phyloP scores from a whole-genome alignment of 1,139 yeast species.

The Lodderomyces elongisporus region DNA sequence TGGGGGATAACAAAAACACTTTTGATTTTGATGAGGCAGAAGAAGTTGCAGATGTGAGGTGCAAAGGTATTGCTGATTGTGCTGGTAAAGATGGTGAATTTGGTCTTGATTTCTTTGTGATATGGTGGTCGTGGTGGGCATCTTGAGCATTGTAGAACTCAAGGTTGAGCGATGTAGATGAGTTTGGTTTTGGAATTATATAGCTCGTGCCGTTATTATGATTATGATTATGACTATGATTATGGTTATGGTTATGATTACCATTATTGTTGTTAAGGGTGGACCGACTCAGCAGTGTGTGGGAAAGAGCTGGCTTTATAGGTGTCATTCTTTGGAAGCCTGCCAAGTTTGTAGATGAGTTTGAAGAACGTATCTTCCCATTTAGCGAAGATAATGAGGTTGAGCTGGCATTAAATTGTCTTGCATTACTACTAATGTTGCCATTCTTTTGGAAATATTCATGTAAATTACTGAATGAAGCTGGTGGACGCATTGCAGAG shows the following conservation, averaged over 20 bases:
- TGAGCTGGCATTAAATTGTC: constrained; percentile 22
- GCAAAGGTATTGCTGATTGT: constrained; percentile 2
- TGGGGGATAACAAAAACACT: constrained; percentile 16
- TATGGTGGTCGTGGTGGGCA: constrained; percentile 6
- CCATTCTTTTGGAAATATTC: constrained; percentile 22
- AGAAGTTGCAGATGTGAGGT: no score
- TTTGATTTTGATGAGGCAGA: constrained; percentile 2
- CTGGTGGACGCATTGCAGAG: constrained; percentile 7
- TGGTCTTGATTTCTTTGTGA: constrained; percentile 36
- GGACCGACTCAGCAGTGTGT: background rate
- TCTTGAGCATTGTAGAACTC: constrained; percentile 21
- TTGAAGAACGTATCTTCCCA: constrained; percentile 16
- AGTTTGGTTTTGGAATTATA: constrained; percentile 11
- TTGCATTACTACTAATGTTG: constrained; percentile 1
- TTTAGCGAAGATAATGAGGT: constrained; percentile 24
- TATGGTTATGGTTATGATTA: constrained; percentile 4
- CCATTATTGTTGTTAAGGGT: constrained; percentile 5
- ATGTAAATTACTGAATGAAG: constrained; percentile 23
- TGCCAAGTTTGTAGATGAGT: constrained; percentile 19
- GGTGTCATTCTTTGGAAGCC: constrained; percentile 38
- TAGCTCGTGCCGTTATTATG: no score
- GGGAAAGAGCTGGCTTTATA: constrained; percentile 20
- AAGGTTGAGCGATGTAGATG: constrained; percentile 23
- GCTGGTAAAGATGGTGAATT: constrained; percentile 28
- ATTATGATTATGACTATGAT: no score